Conservation (phyloP, 202 grass and related monocot genomes). For the Musa balbisiana region DNA sequence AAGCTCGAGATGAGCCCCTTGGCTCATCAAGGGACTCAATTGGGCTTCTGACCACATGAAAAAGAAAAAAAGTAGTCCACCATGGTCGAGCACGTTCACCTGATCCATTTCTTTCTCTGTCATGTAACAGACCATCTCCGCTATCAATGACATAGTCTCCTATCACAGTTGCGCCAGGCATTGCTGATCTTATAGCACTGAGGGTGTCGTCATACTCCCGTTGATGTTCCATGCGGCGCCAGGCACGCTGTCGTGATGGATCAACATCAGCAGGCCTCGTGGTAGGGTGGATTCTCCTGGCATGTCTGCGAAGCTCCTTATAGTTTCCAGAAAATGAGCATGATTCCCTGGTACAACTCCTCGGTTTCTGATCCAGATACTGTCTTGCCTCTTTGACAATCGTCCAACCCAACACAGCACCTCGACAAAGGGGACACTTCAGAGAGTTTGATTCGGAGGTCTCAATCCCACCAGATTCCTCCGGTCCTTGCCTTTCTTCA, state of each 20-base stretch:
- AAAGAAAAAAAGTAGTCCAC: conserved; percentile 73
- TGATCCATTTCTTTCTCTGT: conserved; percentile 32
- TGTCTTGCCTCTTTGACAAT: conserved; percentile 69
- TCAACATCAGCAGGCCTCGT: conserved; percentile 57
- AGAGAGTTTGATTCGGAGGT: conserved; percentile 28
- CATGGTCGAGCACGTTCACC: conserved; percentile 49
- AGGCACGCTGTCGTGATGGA: conserved; percentile 55
- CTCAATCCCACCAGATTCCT: conserved; percentile 43
- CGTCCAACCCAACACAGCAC: conserved; percentile 63
- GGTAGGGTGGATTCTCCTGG: conserved; percentile 52
- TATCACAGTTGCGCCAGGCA: conserved; percentile 76
- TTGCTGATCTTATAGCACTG: conserved; percentile 77
- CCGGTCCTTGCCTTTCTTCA: conserved; percentile 28
- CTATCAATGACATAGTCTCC: conserved; percentile 86
- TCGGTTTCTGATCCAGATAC: conserved; percentile 62
- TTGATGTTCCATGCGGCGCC: conserved; percentile 67
- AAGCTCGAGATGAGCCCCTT: conserved; percentile 37
- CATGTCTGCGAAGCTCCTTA: conserved; percentile 68
- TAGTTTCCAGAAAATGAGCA: conserved; percentile 78
- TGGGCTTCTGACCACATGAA: conserved; percentile 60
- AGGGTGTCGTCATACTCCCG: conserved; percentile 77
- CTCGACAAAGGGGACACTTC: conserved; percentile 87
- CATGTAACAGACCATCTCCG: conserved; percentile 36
- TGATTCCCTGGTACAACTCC: conserved; percentile 56
- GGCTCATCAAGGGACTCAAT: conserved; percentile 43